These are phyloP conservation scores for Lachnum nothofagi DNA, from an alignment of 2,329 filamentous ascomycete species.

Conservation along the genomic window DNA sequence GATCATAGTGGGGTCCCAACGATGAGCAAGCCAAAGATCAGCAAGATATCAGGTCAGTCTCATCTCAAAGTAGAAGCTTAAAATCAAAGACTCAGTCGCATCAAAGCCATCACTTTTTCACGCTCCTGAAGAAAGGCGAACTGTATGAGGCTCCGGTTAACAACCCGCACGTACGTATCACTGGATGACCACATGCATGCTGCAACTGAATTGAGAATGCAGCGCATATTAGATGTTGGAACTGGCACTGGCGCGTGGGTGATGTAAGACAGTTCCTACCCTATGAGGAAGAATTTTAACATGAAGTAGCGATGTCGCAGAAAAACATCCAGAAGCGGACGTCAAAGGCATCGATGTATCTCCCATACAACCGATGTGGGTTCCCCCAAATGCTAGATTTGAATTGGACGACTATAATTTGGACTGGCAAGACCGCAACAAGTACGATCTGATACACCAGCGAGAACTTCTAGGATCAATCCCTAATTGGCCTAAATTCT, in stretches of 20 bases:
- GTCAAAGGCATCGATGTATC: slow-evolving; percentile 52
- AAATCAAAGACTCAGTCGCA: neutral
- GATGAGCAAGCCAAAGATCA: slow-evolving; percentile 18
- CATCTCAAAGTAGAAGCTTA: neutral
- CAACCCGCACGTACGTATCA: slow-evolving; percentile 28
- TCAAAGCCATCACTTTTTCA: slow-evolving; percentile 35
- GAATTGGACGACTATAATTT: slow-evolving; percentile 57
- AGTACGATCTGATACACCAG: slow-evolving; percentile 32
- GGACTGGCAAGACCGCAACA: slow-evolving; percentile 29
- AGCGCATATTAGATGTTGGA: slow-evolving; percentile 21
- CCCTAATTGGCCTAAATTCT: slow-evolving; percentile 14
- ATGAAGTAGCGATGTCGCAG: slow-evolving; percentile 39
- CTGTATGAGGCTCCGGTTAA: slow-evolving; percentile 39
- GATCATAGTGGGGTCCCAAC: slow-evolving; percentile 15
- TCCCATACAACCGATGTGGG: slow-evolving; percentile 51
- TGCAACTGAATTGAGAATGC: neutral
- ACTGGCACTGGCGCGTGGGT: slow-evolving; percentile 22
- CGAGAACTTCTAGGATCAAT: slow-evolving; percentile 21
- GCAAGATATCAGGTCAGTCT: slow-evolving; percentile 17
- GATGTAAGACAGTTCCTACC: slow-evolving; percentile 6
- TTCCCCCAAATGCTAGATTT: slow-evolving; percentile 58
- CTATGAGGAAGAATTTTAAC: neutral
- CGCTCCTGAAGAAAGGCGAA: slow-evolving; percentile 35
- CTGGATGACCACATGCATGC: too few relatives aligned
- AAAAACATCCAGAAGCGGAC: slow-evolving; percentile 40